Evolutionary conservation across 305 asterid species (phyloP), one percentile per base, ranked within the genome.

Genomic region (Plantago lanceolata): DNA sequence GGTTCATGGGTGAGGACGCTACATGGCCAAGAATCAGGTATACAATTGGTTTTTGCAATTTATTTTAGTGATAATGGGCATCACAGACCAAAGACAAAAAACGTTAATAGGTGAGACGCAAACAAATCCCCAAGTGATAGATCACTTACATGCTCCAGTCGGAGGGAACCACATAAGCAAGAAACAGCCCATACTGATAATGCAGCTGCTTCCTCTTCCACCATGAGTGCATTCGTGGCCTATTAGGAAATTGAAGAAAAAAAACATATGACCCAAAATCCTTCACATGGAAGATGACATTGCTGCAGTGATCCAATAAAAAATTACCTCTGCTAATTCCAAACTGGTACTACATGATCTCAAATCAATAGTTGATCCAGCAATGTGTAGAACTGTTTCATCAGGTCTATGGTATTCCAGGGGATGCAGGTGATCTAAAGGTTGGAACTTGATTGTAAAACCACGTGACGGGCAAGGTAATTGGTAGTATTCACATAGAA

Each of bases 191-290:
- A 90, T 16, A 83, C 90, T 16, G 99, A 88, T 79, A 94, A 79
- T 58, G 99, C 88, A 78, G 88, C 74, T 59, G 99, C 96, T 78
- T 94, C 99, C 85, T 94, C 99, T 78, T 94, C 97, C 59, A 79
- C 99, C 93, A 84, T 78, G 49, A 94, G 95, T 35, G 90, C 97
- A 71, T 68, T 74, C 57, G 88, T 93, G 60, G 80, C 97, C 99
- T 94, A 75, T 35, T 68, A 70, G 48, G 64, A 65, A n/a, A n/a
- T n/a, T n/a, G n/a, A n/a, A n/a, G n/a, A 49, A 48, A 69, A 21
- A 53, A 48, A 37, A 20, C n/a, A n/a, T 28, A 43, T 31, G 15
- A 66, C 49, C 57, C 26, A 24, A 59, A 45, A 54, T 63, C 48
- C 54, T 48, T 8, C 57, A 47, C 8, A 29, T 28, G 28, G 31